Base-by-base conservation (phyloP, 306 rosid species). In the Citrullus amarus region DNA sequence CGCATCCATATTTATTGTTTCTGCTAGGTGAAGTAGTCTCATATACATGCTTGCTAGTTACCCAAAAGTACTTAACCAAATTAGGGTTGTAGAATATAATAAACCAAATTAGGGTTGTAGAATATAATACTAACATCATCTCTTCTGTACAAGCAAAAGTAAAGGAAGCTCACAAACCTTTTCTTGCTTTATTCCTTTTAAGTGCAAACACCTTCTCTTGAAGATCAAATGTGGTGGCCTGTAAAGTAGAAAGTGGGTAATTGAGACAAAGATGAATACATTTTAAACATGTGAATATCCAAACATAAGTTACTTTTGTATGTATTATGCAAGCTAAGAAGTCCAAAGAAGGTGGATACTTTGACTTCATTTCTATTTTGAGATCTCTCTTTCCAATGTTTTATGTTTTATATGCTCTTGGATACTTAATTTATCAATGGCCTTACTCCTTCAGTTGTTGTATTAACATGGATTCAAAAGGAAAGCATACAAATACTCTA, bases 11-110 rank as follows among this genome's bases (percentile, higher is more conserved):
- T 7, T 51, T 84, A 76, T n/a, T 81, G 84, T 85, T 85, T 91
- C 34, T 9, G 69, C 80, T 79, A 84, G 85, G 88, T 86, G 89
- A 92, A 95, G 89, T 88, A 92, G 87, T 95, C 99, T 93, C 93
- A 95, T 68, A 95, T 78, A 81, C 78, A 11, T 43, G 81, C 96
- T 97, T 95, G 81, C 36, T 25, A 83, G 79, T 46, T 36, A 76
- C 78, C 75, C 66, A 75, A 69, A 69, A 66, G 28, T 55, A 41
- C 34, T 20, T 8, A 43, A 43, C 18, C 32, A 69, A 43, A 69
- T 43, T 69, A 41, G 28, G 28, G 56, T 44, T 41, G 18, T 43
- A 54, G 65, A 59, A 74, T 75, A 57, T 58, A 65, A 71, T 62
- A 30, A 43, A 43, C 18, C 32, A 69, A 43, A 69, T 43, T 69